phyloP scores from a whole-genome alignment of 768 basidiomycete species.

The Fistulinella prunicolor region DNA sequence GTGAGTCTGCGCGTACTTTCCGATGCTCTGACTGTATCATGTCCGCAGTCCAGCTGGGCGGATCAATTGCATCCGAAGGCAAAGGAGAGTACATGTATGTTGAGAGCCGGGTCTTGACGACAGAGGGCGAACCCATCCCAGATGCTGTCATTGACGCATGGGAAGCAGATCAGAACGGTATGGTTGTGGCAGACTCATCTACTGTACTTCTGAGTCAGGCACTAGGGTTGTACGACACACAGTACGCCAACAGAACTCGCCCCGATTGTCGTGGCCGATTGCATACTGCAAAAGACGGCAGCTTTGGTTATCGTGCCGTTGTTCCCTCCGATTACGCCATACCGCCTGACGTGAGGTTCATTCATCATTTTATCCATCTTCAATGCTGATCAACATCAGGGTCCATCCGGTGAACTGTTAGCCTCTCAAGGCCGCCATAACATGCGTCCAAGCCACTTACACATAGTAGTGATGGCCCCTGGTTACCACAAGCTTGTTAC shows the following conservation, averaged over 20 bases:
- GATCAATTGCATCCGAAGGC: conserved; percentile 81
- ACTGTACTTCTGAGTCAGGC: conserved; percentile 16
- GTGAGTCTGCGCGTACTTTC: conserved; percentile 39
- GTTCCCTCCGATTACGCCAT: conserved; percentile 69
- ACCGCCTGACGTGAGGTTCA: conserved; percentile 54
- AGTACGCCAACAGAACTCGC: conserved; percentile 52
- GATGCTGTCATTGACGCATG: conserved; percentile 73
- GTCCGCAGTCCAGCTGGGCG: conserved; percentile 70
- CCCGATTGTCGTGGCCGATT: conserved; percentile 78
- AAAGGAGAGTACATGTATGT: conserved; percentile 85
- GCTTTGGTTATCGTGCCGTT: conserved; percentile 67
- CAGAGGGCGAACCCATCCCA: conserved; percentile 61
- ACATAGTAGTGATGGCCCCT: conserved; percentile 66
- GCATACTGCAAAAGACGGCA: conserved; percentile 55
- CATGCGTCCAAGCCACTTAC: conserved; percentile 78
- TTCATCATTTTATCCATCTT: conserved; percentile 1
- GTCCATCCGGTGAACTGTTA: conserved; percentile 68
- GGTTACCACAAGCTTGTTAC: conserved; percentile 74
- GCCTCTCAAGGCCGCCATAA: conserved; percentile 60
- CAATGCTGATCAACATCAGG: conserved; percentile 35
- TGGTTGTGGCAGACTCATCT: conserved; percentile 10
- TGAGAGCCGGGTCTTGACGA: conserved; percentile 60
- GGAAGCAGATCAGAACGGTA: conserved; percentile 69
- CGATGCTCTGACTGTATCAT: too few species aligned
- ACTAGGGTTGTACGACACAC: conserved; percentile 37